These are phyloP conservation scores for Boletellus deceptivus DNA, from an alignment of 1,284 basidiomycete genomes.

Conservation along the genomic window DNA sequence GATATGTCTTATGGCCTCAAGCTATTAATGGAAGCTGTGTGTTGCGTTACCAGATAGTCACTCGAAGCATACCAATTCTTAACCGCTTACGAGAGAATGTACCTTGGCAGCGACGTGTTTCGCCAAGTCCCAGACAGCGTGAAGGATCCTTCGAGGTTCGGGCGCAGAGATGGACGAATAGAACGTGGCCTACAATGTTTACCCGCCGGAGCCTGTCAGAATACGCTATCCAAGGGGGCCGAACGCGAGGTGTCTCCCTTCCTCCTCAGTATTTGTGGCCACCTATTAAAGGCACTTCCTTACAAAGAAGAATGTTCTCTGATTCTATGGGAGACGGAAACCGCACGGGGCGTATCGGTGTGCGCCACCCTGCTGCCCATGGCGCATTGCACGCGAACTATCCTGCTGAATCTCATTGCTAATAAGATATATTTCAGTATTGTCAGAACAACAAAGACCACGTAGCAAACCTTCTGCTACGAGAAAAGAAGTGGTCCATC, in stretches of 20 bases:
- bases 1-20: neutral
- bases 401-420: neutral
- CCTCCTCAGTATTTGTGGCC: conserved; percentile 9
- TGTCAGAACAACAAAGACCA: too few relatives aligned
- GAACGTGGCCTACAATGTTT: conserved; percentile 20
- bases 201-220: conserved; percentile 4
- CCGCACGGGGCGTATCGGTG: neutral
- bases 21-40: neutral
- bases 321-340: conserved; percentile 7
- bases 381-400: neutral
- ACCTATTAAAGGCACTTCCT: conserved; percentile 7
- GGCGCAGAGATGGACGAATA: conserved; percentile 10
- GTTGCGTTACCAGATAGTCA: neutral
- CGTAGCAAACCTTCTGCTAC: too few relatives aligned
- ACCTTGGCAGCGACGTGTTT: conserved; percentile 23
- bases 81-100: conserved; percentile 7
- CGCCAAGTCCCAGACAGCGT: conserved; percentile 9
- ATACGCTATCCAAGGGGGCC: conserved; percentile 17
- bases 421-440: too few relatives aligned
- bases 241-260: neutral
- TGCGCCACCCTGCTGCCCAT: neutral
- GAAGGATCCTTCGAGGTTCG: conserved; percentile 12
- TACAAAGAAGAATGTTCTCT: conserved; percentile 5
- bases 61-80: neutral
- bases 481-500: neutral